Percentiles rank a stretch among this genome's conserved stretches.
These are phyloP conservation scores for Ilyonectria destructans DNA, from an alignment of 2,329 filamentous ascomycete genomes.

Conservation along the genomic window DNA sequence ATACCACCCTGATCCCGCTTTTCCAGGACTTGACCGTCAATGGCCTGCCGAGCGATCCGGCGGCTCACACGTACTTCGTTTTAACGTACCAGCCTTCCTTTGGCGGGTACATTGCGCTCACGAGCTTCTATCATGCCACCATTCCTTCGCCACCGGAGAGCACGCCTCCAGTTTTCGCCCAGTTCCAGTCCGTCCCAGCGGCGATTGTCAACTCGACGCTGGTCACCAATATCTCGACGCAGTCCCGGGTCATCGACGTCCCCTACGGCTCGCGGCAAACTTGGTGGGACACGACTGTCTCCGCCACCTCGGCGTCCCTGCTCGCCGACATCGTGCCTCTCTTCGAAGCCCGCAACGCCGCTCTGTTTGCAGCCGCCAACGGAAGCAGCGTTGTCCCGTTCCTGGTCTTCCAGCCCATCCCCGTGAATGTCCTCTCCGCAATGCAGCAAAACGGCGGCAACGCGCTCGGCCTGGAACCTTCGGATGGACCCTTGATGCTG, in stretches of 20 bases:
- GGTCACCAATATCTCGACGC: constrained; percentile 46
- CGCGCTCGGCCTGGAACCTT: constrained; percentile 14
- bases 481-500: constrained; percentile 20
- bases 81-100: constrained; percentile 16
- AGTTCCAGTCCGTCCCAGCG: constrained; percentile 42
- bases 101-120: constrained; percentile 15
- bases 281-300: constrained; percentile 51
- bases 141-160: constrained; percentile 25
- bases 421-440: constrained; percentile 20
- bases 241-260: constrained; percentile 44
- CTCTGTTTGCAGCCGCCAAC: constrained; percentile 35
- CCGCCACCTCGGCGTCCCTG: constrained; percentile 41
- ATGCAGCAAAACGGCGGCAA: constrained; percentile 36
- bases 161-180: constrained; percentile 44
- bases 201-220: constrained; percentile 42
- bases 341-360: constrained; percentile 41
- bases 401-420: constrained; percentile 58
- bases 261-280: constrained; percentile 48
- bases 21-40: constrained; percentile 34
- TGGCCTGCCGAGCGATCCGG: constrained; percentile 37
- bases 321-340: constrained; percentile 49
- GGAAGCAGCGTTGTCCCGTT: constrained; percentile 34
- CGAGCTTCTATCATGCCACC: constrained; percentile 22
- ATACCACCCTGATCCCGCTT: constrained; percentile 33
- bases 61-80: constrained; percentile 45